Base-by-base conservation (phyloP, 2,329 filamentous ascomycete species). In the Tolypocladium ovalisporum region DNA sequence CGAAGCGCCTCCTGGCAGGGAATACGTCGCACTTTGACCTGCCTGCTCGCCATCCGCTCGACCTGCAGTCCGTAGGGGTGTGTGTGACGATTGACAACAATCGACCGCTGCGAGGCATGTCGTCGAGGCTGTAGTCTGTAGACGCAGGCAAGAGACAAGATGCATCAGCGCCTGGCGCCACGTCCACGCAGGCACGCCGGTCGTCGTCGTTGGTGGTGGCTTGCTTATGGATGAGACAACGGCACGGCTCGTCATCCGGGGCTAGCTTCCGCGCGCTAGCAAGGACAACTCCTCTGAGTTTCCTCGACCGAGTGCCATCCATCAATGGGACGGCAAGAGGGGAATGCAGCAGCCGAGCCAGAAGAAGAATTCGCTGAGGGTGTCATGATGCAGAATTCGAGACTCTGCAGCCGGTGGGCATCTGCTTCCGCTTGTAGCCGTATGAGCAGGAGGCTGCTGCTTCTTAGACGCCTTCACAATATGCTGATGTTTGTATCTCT, bases 181-280 rank as follows among this genome's bases (percentile, higher is more conserved):
- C 8, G 36, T 32, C 24, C 8, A 19, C 36, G 10, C 37, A 54
- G 27, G 2, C 52, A 24, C 36, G 35, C 44, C 12, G 34, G 19
- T 22, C 32, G 36, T n/a, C 5, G 4, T 12, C 22, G 42, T 40
- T 22, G 52, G 29, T 42, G 47, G 49, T 51, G 49, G 35, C 54
- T 55, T 42, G 39, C 37, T 27, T 19, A 17, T 19, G 29, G 29
- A 57, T 37, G 51, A 57, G 56, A 57, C 56, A 57, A 32, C 58
- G 40, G 53, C 32, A 39, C 56, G 58, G 54, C 56, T 56, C 53
- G 58, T 55, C 55, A 55, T 29, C 58, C 54, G 42, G 52, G 34
- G 19, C 27, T 37, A 51, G 56, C 58, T 57, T 57, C 56, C 58
- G 53, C 52, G 29, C 32, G 17, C 39, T 52, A 42, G 10, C 51